These are phyloP conservation scores for Boechera stricta DNA, from an alignment of 345 rosid species.

Conservation along the genomic window DNA sequence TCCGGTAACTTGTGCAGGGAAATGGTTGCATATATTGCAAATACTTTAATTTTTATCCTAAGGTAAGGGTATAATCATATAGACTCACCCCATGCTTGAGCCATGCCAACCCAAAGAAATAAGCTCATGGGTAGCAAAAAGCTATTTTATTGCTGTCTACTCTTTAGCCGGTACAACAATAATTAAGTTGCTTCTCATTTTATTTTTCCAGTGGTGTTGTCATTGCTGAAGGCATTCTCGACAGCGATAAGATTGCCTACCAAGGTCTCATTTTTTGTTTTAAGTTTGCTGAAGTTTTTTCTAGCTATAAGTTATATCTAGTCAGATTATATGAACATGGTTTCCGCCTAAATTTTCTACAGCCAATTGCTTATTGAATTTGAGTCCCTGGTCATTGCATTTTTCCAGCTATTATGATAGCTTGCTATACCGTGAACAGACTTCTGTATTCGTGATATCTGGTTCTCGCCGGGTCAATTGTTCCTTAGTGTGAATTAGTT, in stretches of 20 bases:
- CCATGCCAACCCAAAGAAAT: conserved; percentile 17
- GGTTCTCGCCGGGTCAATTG: conserved; percentile 14
- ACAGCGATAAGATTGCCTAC: conserved; percentile 54
- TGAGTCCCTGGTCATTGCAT: background rate
- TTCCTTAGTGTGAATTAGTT: conserved; percentile 1
- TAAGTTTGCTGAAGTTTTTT: conserved; percentile 5
- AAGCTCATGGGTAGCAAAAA: conserved; percentile 17
- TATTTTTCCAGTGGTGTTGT: conserved; percentile 85
- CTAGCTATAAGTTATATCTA: background rate
- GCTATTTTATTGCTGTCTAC: conserved; percentile 15
- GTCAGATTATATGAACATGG: conserved; percentile 5
- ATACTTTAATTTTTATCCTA: conserved; percentile 89
- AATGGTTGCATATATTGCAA: conserved; percentile 97
- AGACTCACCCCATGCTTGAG: conserved; percentile 13
- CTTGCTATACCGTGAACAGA: background rate
- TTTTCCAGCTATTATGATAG: conserved; percentile 5
- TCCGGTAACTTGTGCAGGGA: conserved; percentile 62
- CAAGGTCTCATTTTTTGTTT: conserved; percentile 51
- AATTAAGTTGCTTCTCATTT: conserved; percentile 28
- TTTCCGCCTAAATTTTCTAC: background rate
- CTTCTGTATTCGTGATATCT: conserved; percentile 14
- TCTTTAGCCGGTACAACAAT: conserved; percentile 12
- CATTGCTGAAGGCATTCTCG: conserved; percentile 89
- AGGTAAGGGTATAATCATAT: conserved; percentile 58
- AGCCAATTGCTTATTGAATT: background rate